phyloP scores from a whole-genome alignment of 805 yeast species.

The Saturnispora silvae region DNA sequence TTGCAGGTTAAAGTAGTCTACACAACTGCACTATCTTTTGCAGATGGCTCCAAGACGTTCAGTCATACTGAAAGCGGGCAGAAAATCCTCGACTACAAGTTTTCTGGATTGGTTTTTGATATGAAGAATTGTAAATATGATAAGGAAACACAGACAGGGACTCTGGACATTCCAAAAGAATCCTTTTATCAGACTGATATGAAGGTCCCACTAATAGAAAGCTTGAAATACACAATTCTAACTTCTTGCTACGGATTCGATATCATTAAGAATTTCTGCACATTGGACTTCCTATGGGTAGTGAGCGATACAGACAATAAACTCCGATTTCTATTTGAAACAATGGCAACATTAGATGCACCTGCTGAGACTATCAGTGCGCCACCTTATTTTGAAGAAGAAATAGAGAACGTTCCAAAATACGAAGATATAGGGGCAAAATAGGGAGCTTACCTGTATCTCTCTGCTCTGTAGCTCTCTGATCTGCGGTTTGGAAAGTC shows the following conservation, averaged over 20 bases:
- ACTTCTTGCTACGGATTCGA: neutral
- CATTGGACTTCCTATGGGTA: slow-evolving; percentile 2
- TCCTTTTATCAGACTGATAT: neutral
- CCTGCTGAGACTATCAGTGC: neutral
- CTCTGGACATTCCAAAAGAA: neutral
- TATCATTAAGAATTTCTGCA: neutral
- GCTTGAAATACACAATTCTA: neutral
- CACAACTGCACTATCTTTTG: neutral
- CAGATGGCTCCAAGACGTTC: neutral
- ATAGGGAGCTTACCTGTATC: neutral
- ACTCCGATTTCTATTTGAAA: neutral
- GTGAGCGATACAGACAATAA: slow-evolving; percentile 1
- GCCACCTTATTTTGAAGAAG: neutral
- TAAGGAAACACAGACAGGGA: neutral
- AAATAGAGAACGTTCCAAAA: too few species aligned
- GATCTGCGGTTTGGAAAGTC: too few species aligned
- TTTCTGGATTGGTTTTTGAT: neutral
- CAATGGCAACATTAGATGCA: slow-evolving; percentile 1
- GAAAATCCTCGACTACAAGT: neutral
- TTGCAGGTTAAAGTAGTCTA: neutral
- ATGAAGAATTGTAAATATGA: neutral
- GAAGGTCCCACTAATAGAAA: neutral
- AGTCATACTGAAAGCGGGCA: neutral
- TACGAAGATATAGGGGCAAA: neutral
- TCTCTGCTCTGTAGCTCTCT: too few species aligned